These are phyloP conservation scores for Fusarium piperis DNA, from an alignment of 2,329 filamentous ascomycete species.

Conservation along the genomic window DNA sequence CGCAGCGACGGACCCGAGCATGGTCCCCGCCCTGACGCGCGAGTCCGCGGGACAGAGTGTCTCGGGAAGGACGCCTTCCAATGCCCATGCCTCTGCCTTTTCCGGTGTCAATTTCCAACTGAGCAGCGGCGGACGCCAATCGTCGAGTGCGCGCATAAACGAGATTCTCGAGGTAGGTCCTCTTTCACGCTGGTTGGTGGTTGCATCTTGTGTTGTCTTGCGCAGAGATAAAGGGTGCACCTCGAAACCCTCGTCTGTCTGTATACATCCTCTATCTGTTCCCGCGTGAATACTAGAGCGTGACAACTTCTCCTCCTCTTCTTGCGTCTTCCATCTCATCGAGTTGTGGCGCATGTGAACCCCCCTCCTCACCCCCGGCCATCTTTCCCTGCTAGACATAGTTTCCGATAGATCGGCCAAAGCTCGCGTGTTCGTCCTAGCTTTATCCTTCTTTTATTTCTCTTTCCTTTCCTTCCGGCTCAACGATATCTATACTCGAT, in stretches of 20 bases:
- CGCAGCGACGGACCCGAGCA: constrained; percentile 6
- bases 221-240: neutral
- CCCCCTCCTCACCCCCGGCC: neutral
- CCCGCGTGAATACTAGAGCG: neutral
- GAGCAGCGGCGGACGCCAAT: constrained; percentile 37
- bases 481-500: neutral
- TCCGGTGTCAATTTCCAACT: constrained; percentile 24
- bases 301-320: neutral
- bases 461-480: neutral
- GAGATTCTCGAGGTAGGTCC: constrained; percentile 58
- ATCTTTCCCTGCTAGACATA: constrained; percentile 27
- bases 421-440: constrained; percentile 26
- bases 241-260: neutral
- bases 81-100: neutral
- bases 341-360: constrained; percentile 22
- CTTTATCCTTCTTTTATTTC: neutral
- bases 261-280: neutral
- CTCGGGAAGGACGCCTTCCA: constrained; percentile 28
- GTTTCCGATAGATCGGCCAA: constrained; percentile 27
- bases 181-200: neutral
- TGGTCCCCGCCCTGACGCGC: constrained; percentile 12
- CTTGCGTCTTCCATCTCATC: neutral
- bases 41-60: constrained; percentile 20
- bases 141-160: constrained; percentile 54
- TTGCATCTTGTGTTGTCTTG: neutral